Evolutionary conservation across 345 rosid genomes (phyloP), one percentile per base, ranked within the genome.

Genomic region (Rhodomyrtus tomentosa): DNA sequence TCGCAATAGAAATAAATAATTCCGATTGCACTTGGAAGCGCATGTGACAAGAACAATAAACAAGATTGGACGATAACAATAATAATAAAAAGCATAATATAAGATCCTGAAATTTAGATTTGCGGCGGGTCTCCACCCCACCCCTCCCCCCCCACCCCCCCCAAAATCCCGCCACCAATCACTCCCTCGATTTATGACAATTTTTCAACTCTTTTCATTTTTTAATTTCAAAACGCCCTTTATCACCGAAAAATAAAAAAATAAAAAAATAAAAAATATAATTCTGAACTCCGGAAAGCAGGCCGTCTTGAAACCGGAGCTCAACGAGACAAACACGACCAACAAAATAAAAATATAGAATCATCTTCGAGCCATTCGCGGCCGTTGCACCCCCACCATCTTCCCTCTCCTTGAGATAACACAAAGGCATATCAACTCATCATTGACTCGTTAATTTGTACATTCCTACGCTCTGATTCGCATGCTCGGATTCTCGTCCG

Each of bases 161-260:
- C n/a, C n/a, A n/a, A n/a, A 90, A 91, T 92, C 92, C 55, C 88
- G 93, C 92, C 95, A 82, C 90, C 91, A 88, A 89, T 91, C 90
- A 89, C 92, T 92, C 95, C 88, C 87, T 62, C 55, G 24, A 22
- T 40, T 40, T 25, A 32, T 11, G 56, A 81, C 5, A 50, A 15
- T n/a, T 54, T 50, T 51, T 51, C 25, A 22, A 10, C 38, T 27
- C 38, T 59, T 13, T 29, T 5, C 27, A 0, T 3, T 55, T 2
- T 68, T 32, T 16, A n/a, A n/a, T 62, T 62, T 62, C 27, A 50
- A 6, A 53, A 18, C 2, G 1, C 55, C 55, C 55, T 36, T 18
- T 36, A 68, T 68, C 79, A 4, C 79, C 79, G 79, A 68, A 68
- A 36, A 68, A 49, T 49, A 49, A 48, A 9, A 48, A 38, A 18